These are phyloP conservation scores for Arctium lappa DNA, from an alignment of 129 eudicot species.

Conservation along the genomic window DNA sequence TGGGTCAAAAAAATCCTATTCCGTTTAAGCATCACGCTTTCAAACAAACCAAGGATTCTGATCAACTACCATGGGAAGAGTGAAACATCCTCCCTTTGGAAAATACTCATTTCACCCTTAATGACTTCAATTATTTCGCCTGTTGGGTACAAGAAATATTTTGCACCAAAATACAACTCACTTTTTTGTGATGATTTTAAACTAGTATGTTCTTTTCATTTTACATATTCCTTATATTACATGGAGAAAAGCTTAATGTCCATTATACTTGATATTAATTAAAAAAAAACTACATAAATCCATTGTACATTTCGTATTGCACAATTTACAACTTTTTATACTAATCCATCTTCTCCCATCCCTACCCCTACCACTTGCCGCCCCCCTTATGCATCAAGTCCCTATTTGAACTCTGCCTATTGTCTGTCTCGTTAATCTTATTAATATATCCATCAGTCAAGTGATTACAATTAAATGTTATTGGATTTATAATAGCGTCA, in stretches of 20 bases:
- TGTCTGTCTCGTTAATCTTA: no score
- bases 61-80: background rate
- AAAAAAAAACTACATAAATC: background rate
- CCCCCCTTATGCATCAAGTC: background rate
- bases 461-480: no score
- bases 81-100: background rate
- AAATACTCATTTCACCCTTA: background rate
- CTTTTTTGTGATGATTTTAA: background rate
- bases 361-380: background rate
- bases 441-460: no score
- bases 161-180: background rate
- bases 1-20: background rate
- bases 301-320: background rate
- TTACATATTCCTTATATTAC: background rate
- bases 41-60: background rate
- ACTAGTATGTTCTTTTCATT: background rate
- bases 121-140: background rate
- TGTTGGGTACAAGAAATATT: background rate
- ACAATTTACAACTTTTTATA: background rate
- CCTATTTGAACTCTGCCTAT: no score
- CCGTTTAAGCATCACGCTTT: background rate
- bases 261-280: background rate
- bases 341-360: background rate
- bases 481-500: no score
- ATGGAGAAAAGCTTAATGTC: background rate